These are phyloP conservation scores for Apiotrichum gamsii DNA, from an alignment of 1,284 basidiomycete species.

Conservation along the genomic window DNA sequence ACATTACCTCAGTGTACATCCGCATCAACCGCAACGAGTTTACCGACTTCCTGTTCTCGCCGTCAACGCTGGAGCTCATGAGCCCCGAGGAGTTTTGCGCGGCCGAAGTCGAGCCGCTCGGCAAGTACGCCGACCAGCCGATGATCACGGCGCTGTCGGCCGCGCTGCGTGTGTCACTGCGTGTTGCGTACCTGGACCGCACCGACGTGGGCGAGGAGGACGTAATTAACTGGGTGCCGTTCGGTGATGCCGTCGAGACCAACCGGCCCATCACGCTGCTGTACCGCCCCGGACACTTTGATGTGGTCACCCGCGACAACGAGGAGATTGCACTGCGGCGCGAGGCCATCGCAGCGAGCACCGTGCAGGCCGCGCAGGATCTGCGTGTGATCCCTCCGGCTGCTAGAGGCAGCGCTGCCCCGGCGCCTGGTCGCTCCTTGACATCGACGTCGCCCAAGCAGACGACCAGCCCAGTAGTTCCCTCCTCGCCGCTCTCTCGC, in stretches of 20 bases:
- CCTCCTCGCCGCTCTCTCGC: too few species aligned
- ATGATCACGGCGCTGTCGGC: conserved; percentile 72
- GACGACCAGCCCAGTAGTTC: too few species aligned
- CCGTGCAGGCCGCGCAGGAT: too few species aligned
- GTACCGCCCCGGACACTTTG: conserved; percentile 73
- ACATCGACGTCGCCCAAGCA: too few species aligned
- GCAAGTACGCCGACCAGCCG: conserved; percentile 82
- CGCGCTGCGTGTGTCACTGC: conserved; percentile 62
- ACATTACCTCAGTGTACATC: conserved; percentile 76
- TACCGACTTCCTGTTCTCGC: conserved; percentile 67
- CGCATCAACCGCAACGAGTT: conserved; percentile 60
- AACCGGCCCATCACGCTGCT: conserved; percentile 53
- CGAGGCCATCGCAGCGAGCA: too few species aligned
- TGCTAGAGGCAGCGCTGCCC: too few species aligned
- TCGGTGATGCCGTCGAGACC: conserved; percentile 44
- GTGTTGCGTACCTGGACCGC: conserved; percentile 73
- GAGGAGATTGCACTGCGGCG: neutral
- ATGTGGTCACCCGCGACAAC: conserved; percentile 53
- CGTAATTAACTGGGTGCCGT: conserved; percentile 57
- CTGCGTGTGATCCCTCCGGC: too few species aligned
- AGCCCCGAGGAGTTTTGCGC: conserved; percentile 64
- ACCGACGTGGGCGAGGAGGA: conserved; percentile 43
- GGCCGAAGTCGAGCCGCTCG: conserved; percentile 67
- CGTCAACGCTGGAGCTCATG: conserved; percentile 59
- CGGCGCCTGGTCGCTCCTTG: too few species aligned